Conservation (phyloP, 2,329 filamentous ascomycete species). For the Cadophora sp. region DNA sequence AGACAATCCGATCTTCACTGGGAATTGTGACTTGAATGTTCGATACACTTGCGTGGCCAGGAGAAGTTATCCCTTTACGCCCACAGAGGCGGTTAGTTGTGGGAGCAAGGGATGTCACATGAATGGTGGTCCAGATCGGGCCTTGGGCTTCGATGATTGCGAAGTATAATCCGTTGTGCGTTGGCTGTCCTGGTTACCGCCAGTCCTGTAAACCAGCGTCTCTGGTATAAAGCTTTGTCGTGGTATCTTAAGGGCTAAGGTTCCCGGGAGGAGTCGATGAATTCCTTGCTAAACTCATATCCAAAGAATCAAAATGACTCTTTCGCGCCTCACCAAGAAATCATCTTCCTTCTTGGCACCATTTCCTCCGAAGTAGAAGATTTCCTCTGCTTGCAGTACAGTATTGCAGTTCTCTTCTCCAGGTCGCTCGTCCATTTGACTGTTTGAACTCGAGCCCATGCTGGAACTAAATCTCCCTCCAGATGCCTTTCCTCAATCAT, state of each 20-base stretch:
- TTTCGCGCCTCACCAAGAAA: slow-evolving; percentile 17
- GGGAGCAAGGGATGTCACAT: not conserved
- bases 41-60: not conserved
- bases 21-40: not conserved
- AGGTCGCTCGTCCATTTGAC: slow-evolving; percentile 20
- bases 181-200: not conserved
- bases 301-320: not conserved
- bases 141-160: not conserved
- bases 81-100: not conserved
- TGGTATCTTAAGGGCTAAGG: no score
- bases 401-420: slow-evolving; percentile 19
- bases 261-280: no score
- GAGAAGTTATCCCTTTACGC: not conserved
- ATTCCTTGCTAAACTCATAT: no score
- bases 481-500: slow-evolving; percentile 28
- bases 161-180: not conserved
- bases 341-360: slow-evolving; percentile 21
- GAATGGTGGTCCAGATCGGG: not conserved
- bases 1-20: not conserved
- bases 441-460: slow-evolving; percentile 25
- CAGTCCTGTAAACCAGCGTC: no score
- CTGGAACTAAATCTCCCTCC: slow-evolving; percentile 15
- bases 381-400: slow-evolving; percentile 25
- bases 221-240: not conserved
- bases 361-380: slow-evolving; percentile 3